Percentiles rank a stretch among this genome's conserved stretches.
These are phyloP conservation scores for Solanum peruvianum DNA, from an alignment of 257 asterid genomes.

Conservation along the genomic window DNA sequence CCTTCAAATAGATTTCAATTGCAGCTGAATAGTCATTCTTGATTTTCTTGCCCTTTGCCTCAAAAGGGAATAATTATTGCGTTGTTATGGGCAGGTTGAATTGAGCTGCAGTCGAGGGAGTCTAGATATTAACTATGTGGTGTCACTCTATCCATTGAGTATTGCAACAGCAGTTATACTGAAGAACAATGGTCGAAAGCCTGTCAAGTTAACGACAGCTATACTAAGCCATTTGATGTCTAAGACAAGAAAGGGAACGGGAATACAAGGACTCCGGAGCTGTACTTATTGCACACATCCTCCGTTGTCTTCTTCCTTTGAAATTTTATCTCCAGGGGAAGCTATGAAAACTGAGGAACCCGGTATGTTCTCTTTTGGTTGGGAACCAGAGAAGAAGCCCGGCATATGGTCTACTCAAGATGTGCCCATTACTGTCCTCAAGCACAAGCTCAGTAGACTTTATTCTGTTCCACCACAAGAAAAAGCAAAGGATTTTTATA, in stretches of 20 bases:
- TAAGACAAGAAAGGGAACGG: conserved; percentile 40
- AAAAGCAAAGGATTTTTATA: conserved; percentile 32
- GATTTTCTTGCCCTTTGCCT: neutral
- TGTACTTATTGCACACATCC: conserved; percentile 59
- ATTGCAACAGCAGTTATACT: conserved; percentile 64
- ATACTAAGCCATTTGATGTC: conserved; percentile 52
- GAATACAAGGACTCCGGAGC: conserved; percentile 51
- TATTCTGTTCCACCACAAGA: conserved; percentile 48
- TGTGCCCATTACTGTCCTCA: conserved; percentile 52
- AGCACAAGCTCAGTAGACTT: conserved; percentile 67
- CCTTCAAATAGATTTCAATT: neutral
- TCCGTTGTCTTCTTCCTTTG: conserved; percentile 53
- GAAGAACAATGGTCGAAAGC: conserved; percentile 54
- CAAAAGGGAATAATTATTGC: neutral
- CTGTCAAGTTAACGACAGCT: conserved; percentile 35
- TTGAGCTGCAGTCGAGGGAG: conserved; percentile 43
- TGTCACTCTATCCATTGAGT: conserved; percentile 60
- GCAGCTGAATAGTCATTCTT: neutral
- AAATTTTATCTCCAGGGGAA: conserved; percentile 53
- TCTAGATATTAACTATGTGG: conserved; percentile 47
- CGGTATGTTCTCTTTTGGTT: conserved; percentile 51
- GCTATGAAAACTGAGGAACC: conserved; percentile 58
- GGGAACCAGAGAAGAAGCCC: conserved; percentile 56
- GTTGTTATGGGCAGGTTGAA: conserved; percentile 37
- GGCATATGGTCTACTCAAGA: conserved; percentile 67